These are phyloP conservation scores for Jacaranda copaia DNA, from an alignment of 257 asterid genomes.

Conservation along the genomic window DNA sequence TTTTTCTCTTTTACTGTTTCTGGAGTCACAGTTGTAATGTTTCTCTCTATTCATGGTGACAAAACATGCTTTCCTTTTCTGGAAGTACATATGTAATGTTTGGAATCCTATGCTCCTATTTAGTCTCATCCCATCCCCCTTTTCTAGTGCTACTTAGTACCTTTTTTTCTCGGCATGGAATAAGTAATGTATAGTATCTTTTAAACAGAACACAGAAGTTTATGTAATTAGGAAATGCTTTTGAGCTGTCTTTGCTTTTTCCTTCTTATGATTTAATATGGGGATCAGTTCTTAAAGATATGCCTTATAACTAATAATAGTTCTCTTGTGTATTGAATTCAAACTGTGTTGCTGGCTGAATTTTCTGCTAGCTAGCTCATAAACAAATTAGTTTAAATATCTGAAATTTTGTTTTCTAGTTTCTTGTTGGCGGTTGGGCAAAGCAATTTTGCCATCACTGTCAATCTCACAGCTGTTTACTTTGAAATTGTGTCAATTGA, in stretches of 20 bases:
- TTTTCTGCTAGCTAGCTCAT: not conserved
- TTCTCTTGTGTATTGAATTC: not conserved
- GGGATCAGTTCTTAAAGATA: not conserved
- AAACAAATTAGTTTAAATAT: conserved; percentile 10
- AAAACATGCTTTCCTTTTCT: conserved; percentile 34
- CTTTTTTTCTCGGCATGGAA: conserved; percentile 12
- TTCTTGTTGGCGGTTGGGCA: not conserved
- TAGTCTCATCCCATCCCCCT: conserved; percentile 10
- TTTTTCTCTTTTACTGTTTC: conserved; percentile 34
- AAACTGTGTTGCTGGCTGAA: not conserved
- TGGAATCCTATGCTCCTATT: conserved; percentile 37
- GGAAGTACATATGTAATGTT: conserved; percentile 29
- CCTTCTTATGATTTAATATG: not conserved
- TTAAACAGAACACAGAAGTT: not conserved
- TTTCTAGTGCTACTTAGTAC: not conserved
- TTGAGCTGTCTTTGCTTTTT: not conserved
- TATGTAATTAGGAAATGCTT: not conserved
- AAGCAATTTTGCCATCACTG: not conserved
- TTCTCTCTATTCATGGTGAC: conserved; percentile 25
- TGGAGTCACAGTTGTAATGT: conserved; percentile 26
- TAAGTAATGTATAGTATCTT: conserved; percentile 8
- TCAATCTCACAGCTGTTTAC: conserved; percentile 5
- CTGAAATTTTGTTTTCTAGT: not conserved
- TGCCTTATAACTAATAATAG: not conserved
- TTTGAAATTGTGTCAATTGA: not conserved